Percentiles rank a stretch among this genome's conserved stretches.
Conservation (phyloP, 768 basidiomycete genomes). For the Boletus rufocinnamomeus region DNA sequence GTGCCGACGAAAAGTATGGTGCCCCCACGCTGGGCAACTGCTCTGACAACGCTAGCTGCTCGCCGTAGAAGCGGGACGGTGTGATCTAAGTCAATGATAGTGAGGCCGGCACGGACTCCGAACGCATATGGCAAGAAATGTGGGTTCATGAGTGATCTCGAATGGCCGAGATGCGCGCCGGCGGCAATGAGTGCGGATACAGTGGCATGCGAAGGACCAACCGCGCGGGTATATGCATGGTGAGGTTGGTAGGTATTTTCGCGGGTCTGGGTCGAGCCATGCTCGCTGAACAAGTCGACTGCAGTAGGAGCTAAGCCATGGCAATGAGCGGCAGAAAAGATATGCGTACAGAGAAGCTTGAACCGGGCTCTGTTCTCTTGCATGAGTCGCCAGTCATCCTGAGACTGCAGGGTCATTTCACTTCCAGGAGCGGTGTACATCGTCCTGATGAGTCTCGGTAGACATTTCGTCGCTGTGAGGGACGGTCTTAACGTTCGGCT, state of each 20-base stretch:
- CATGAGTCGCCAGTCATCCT: slow-evolving; percentile 65
- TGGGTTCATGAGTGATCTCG: slow-evolving; percentile 79
- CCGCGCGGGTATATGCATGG: slow-evolving; percentile 65
- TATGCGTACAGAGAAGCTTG: slow-evolving; percentile 52
- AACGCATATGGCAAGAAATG: slow-evolving; percentile 93
- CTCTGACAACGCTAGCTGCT: slow-evolving; percentile 84
- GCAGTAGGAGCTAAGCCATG: slow-evolving; percentile 15
- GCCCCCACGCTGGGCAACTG: slow-evolving; percentile 78
- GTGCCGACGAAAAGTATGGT: slow-evolving; percentile 91
- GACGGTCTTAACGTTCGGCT: slow-evolving; percentile 27
- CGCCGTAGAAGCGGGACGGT: slow-evolving; percentile 90
- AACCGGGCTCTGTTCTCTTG: slow-evolving; percentile 59
- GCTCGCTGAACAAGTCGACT: slow-evolving; percentile 65
- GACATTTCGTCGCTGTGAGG: slow-evolving; percentile 26
- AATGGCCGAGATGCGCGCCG: slow-evolving; percentile 93
- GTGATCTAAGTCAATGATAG: slow-evolving; percentile 93
- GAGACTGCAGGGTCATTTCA: slow-evolving; percentile 42
- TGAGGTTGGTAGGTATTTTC: slow-evolving; percentile 73
- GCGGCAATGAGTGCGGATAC: slow-evolving; percentile 89
- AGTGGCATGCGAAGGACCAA: slow-evolving; percentile 62
- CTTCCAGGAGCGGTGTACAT: slow-evolving; percentile 35
- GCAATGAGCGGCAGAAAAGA: slow-evolving; percentile 15
- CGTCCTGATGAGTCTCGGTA: slow-evolving; percentile 25
- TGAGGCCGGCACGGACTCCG: slow-evolving; percentile 85
- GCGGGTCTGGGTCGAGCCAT: slow-evolving; percentile 77